Conservation (phyloP, 2,329 filamentous ascomycete genomes). For the Monilinia vaccinii-corymbosi region DNA sequence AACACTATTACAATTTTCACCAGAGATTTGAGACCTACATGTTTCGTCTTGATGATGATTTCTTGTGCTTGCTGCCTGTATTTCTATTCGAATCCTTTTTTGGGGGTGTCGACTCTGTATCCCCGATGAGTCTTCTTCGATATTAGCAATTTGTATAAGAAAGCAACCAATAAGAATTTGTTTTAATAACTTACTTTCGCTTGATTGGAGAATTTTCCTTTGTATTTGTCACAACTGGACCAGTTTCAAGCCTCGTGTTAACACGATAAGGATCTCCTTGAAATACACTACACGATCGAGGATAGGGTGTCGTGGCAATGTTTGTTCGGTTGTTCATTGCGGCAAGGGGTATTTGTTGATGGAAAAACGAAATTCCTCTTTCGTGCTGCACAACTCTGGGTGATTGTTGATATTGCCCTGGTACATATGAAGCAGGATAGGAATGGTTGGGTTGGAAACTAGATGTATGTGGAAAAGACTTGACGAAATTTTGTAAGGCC, state of each 20-base stretch:
- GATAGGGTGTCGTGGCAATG: too few relatives aligned
- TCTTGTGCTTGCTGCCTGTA: not conserved
- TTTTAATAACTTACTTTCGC: not conserved
- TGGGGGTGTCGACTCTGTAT: not conserved
- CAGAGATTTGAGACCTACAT: slow-evolving; percentile 4
- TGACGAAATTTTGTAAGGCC: not conserved
- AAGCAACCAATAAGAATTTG: not conserved
- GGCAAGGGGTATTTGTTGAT: slow-evolving; percentile 1
- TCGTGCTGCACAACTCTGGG: slow-evolving; percentile 1
- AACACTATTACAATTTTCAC: not conserved
- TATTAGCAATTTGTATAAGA: not conserved
- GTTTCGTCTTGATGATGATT: slow-evolving; percentile 5
- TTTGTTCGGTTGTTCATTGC: not conserved
- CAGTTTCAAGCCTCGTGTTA: not conserved
- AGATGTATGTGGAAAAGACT: not conserved
- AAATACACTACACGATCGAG: not conserved
- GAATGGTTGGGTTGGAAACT: not conserved
- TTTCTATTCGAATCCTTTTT: not conserved
- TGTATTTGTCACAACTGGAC: not conserved
- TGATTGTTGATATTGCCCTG: not conserved
- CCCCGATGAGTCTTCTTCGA: not conserved
- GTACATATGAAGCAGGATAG: not conserved
- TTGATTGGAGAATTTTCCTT: slow-evolving; percentile 10
- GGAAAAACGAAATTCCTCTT: not conserved
- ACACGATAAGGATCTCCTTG: not conserved